These are phyloP conservation scores for Penicillium atrosanguineum DNA, from an alignment of 495 filamentous ascomycete genomes.

Conservation along the genomic window DNA sequence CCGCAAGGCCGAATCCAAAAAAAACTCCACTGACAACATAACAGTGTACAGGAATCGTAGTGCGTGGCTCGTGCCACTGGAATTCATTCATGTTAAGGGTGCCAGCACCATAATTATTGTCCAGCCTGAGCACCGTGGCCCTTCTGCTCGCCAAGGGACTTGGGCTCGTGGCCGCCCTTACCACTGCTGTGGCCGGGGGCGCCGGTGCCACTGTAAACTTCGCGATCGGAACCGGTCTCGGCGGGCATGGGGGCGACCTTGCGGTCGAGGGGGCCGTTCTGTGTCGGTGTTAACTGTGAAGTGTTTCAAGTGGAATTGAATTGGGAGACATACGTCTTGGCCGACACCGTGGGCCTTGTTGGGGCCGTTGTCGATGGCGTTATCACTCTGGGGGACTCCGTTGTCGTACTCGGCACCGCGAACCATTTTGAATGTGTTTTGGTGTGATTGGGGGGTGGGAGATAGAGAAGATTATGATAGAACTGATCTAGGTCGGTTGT, in stretches of 20 bases:
- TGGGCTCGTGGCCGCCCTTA: constrained; percentile 45
- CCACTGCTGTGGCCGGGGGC: constrained; percentile 28
- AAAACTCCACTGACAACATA: not conserved
- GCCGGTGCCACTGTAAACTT: constrained; percentile 23
- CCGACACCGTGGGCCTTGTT: constrained; percentile 43
- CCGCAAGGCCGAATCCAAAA: not conserved
- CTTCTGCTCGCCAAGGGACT: constrained; percentile 39
- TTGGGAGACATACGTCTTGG: constrained; percentile 29
- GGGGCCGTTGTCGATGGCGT: constrained; percentile 45
- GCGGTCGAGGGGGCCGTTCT: constrained; percentile 43
- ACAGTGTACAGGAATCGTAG: not conserved
- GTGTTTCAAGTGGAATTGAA: not conserved
- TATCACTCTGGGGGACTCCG: constrained; percentile 47
- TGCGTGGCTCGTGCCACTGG: not conserved
- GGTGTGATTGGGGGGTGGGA: not conserved
- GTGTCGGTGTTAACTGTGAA: not conserved
- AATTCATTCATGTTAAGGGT: not conserved
- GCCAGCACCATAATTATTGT: constrained; percentile 7
- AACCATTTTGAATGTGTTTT: constrained; percentile 38
- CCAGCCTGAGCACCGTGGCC: constrained; percentile 27
- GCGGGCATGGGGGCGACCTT: constrained; percentile 46
- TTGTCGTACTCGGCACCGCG: constrained; percentile 52
- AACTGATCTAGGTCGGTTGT: not conserved
- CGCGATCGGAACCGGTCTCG: constrained; percentile 30
- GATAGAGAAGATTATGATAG: not conserved